Conservation (phyloP, 2,329 filamentous ascomycete genomes). For the Apiospora pterosperma region DNA sequence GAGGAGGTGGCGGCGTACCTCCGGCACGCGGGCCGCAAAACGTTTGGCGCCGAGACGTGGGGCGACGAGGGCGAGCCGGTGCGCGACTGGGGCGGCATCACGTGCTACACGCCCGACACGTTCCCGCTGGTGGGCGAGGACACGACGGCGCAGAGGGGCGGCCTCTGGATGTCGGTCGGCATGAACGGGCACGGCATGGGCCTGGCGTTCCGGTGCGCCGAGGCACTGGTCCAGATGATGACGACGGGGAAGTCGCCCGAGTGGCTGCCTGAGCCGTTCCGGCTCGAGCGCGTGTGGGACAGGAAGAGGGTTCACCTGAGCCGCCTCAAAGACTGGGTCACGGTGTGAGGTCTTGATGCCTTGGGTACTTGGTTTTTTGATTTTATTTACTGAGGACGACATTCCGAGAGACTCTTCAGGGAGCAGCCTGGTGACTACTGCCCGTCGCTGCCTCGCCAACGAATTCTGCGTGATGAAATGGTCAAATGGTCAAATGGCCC, state of each 20-base stretch:
- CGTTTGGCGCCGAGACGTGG: conserved; percentile 5
- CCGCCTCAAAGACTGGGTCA: not conserved
- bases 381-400: too few species aligned
- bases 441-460: too few species aligned
- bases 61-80: conserved; percentile 5
- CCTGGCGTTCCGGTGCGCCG: conserved; percentile 9
- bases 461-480: not conserved
- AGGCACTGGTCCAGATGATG: conserved; percentile 10
- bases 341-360: not conserved
- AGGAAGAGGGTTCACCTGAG: not conserved
- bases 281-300: conserved; percentile 8
- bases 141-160: not conserved
- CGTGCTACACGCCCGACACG: conserved; percentile 10
- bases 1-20: conserved; percentile 5
- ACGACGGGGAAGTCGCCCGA: conserved; percentile 6
- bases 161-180: conserved; percentile 10
- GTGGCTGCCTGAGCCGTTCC: conserved; percentile 9
- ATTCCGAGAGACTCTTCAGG: too few species aligned
- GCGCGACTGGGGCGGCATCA: conserved; percentile 8
- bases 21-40: not conserved
- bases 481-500: not conserved
- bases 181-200: conserved; percentile 12
- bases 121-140: conserved; percentile 9
- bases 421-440: too few species aligned
- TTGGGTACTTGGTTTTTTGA: too few species aligned